Evolutionary conservation across 2,329 filamentous ascomycete species (phyloP), one percentile per base, ranked within the genome.

Genomic region (Colletotrichum liriopes): DNA sequence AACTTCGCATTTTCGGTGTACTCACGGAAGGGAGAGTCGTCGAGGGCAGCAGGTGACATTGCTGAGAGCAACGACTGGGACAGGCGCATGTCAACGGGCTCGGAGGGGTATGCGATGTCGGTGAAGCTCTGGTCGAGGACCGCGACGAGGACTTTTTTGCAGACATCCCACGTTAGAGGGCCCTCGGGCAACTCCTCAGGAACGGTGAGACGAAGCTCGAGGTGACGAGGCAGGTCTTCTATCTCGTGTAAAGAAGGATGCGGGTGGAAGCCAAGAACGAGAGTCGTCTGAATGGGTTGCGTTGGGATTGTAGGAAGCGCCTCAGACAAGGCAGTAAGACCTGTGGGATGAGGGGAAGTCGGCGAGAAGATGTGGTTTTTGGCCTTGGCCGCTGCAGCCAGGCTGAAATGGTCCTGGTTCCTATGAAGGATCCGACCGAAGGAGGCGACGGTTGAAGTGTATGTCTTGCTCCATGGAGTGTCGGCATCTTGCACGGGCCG

Each of bases 361-460:
- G 88, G 85, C 0, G 81, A 79, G 45, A 90, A 82, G 56, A 85
- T 80, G 58, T 83, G 84, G 6, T 69, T 61, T 8, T n/a, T 55
- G 39, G 12, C 23, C 54, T 67, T 5, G 9, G 59, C 43, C n/a
- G 68, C 67, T 29, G 16, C 29, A 20, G 61, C 47, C 12, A 54
- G 20, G 26, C 20, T 35, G 20, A 68, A 65, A 7, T 18, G 5
- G 39, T 18, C 29, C 29, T 69, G 60, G 45, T 79, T 76, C 29
- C 74, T 63, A 71, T 86, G 85, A 0, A 90, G 82, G 43, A 90
- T 73, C 65, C 88, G 85, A 23, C 89, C 89, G 74, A 90, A 90
- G 3, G 82, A 81, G 14, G 87, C 87, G 3, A 76, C 78, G 1
- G 85, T 84, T 12, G 67, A 23, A 35, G n/a, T 56, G 43, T 56